Base-by-base conservation (phyloP, 352 stramenopile species). In the Phytopythium kandeliae region DNA sequence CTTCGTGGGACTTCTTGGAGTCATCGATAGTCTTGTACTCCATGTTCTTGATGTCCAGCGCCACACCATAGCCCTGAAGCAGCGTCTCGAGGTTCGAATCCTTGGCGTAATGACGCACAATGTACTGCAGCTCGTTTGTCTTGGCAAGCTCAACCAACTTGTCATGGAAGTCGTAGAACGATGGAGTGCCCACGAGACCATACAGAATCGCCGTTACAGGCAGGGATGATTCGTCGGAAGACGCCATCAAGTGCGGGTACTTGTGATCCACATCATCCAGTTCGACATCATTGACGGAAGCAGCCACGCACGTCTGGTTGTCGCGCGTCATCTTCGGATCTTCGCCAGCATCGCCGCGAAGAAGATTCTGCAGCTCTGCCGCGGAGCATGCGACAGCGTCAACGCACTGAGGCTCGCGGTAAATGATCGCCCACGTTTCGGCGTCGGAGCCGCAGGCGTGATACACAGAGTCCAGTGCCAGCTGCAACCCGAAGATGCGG, bases 1-100 rank as follows among this genome's bases (percentile, higher is more conserved):
- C 61, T 21, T 81, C 70, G 4, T 73, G 63, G 16, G 57, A 54
- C 38, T 79, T 83, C 56, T 86, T 88, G 15, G 76, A 89, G 60
- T 98, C 91, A 57, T 98, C 92, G 52, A 98, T 92, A 9, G 92
- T 97, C 61, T 96, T 96, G 68, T 98, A 98, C 66, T 98, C 94
- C 85, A 98, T 98, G 64, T 98, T 98, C 65, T 98, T 98, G 51
- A 98, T 96, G 51, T 98, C 89, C 28, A 98, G 64, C 3, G 83
- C 78, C 26, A 97, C 87, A 10, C 92, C 92, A 51, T 97, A 98
- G 19, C 93, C 94, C 47, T 96, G 86, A 10, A 97, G 56, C 36
- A 89, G 60, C 41, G 89, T 96, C 57, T 85, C 69, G 36, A 89
- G 48, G 12, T 52, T 65, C 33, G 81, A 76, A 47, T 92, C 68